Evolutionary conservation across 2,329 filamentous ascomycete genomes (phyloP).

Genomic region (Trichoderma oligosporum): DNA sequence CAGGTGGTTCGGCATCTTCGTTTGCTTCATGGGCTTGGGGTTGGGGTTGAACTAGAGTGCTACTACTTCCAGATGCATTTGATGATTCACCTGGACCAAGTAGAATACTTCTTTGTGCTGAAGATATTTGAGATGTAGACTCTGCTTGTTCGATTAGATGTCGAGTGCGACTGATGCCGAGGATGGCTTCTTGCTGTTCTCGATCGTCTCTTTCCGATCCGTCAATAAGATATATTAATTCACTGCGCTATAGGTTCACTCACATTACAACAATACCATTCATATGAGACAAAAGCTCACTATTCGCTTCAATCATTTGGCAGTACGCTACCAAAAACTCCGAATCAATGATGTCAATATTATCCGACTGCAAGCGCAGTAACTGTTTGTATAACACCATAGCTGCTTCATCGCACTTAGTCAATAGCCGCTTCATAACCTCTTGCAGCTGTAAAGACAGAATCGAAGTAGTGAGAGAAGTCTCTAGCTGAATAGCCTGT

Average conservation of each 20-base stretch:
- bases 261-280: constrained; percentile 26
- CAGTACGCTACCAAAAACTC: constrained; percentile 28
- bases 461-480: constrained; percentile 25
- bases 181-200: constrained; percentile 26
- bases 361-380: constrained; percentile 30
- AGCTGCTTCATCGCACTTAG: constrained; percentile 29
- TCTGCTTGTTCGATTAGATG: constrained; percentile 25
- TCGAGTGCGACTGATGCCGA: constrained; percentile 23
- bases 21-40: constrained; percentile 17
- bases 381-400: constrained; percentile 35
- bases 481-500: constrained; percentile 27
- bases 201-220: constrained; percentile 23
- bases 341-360: constrained; percentile 25
- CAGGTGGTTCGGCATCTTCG: constrained; percentile 25
- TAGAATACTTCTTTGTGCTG: constrained; percentile 23
- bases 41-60: constrained; percentile 17
- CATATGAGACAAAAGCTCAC: constrained; percentile 24
- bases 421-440: constrained; percentile 28
- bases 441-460: constrained; percentile 33
- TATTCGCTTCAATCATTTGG: constrained; percentile 18
- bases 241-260: neutral
- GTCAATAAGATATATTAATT: neutral
- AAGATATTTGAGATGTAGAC: constrained; percentile 21
- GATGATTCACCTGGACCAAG: neutral
- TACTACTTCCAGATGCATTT: neutral